Conservation (phyloP, 148 eudicot genomes). For the Oxyria digyna region DNA sequence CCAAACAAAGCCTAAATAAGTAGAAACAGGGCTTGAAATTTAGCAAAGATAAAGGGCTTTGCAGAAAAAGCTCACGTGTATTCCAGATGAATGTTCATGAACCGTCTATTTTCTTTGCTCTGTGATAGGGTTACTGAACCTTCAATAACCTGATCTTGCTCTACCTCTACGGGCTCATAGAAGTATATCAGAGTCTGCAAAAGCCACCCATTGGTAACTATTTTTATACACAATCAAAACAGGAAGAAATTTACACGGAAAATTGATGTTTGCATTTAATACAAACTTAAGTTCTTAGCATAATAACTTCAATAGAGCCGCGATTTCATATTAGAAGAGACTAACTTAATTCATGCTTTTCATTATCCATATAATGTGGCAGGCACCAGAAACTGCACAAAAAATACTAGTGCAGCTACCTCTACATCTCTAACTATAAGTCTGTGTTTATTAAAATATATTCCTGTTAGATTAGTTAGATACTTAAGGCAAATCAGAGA, state of each 20-base stretch:
- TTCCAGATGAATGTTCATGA: slow-evolving; percentile 79
- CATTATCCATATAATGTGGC: not conserved
- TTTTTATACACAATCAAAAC: not conserved
- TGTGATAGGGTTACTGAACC: slow-evolving; percentile 76
- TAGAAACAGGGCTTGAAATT: not conserved
- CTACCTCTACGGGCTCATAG: slow-evolving; percentile 82
- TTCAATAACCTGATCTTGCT: slow-evolving; percentile 82
- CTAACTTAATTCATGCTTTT: not conserved
- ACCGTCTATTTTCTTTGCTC: slow-evolving; percentile 81
- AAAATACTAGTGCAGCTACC: not conserved
- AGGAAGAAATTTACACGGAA: not conserved
- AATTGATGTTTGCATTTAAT: not conserved
- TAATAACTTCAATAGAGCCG: too few species aligned
- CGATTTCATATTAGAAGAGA: too few species aligned
- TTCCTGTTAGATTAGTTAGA: not conserved
- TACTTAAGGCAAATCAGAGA: not conserved
- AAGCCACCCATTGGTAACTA: not conserved
- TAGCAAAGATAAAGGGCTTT: not conserved
- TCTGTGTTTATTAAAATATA: not conserved
- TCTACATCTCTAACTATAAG: not conserved
- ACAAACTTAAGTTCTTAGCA: too few species aligned
- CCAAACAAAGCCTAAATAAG: too few species aligned
- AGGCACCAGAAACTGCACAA: not conserved
- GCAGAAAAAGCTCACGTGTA: slow-evolving; percentile 42
- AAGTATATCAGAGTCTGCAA: slow-evolving; percentile 77